These are phyloP conservation scores for Lentinula guzmanii DNA, from an alignment of 768 basidiomycete genomes.

Conservation along the genomic window DNA sequence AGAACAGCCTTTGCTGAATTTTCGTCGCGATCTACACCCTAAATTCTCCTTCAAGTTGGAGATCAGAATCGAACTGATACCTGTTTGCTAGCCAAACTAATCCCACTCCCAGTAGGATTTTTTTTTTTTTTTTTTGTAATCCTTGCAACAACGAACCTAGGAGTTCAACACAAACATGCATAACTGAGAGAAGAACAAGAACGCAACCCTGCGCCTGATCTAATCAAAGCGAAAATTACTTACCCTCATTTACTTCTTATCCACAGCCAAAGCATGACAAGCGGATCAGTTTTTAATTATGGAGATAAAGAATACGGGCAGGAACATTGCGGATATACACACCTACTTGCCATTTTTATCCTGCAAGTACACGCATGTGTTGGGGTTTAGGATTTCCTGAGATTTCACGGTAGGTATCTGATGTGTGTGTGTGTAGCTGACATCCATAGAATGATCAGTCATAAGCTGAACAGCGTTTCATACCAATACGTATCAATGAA, in stretches of 20 bases:
- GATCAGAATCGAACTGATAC: not conserved
- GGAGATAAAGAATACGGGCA: not conserved
- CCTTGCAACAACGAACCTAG: no score
- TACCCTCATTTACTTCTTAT: not conserved
- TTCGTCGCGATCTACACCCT: not conserved
- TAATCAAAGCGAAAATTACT: not conserved
- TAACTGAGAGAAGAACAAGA: no score
- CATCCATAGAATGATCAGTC: not conserved
- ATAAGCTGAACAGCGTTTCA: not conserved
- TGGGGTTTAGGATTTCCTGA: not conserved
- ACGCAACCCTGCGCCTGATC: not conserved
- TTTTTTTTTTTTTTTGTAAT: no score
- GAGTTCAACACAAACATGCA: no score
- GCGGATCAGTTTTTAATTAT: slow-evolving; percentile 6
- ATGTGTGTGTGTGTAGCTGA: not conserved
- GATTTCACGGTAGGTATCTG: not conserved
- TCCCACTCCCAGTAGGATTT: no score
- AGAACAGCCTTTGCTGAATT: not conserved
- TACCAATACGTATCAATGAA: not conserved
- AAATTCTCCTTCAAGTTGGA: not conserved
- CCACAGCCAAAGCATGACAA: not conserved
- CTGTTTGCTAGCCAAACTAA: not conserved
- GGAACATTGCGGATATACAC: slow-evolving; percentile 1
- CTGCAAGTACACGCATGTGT: not conserved
- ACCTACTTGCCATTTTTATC: no score